Conservation (phyloP, 371 early-diverging fungal species). For the Mucor piriformis region DNA sequence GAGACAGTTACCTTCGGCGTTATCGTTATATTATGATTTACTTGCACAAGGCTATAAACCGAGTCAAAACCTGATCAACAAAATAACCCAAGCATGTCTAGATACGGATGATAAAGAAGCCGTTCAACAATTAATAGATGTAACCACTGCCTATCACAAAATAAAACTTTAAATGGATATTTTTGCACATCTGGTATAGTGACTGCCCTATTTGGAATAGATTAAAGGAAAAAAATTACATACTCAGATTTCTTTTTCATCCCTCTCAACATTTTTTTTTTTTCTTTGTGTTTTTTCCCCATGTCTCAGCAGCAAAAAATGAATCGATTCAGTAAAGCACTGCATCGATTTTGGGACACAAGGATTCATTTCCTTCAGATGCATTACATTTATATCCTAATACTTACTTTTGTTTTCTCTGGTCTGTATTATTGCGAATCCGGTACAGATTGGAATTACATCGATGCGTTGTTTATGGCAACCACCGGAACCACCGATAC, state of each 20-base stretch:
- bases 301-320: constrained; percentile 9
- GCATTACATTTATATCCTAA: constrained; percentile 36
- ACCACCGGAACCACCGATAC: constrained; percentile 39
- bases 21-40: constrained; percentile 25
- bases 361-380: constrained; percentile 38
- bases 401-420: constrained; percentile 29
- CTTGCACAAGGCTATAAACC: constrained; percentile 18
- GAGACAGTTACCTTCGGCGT: constrained; percentile 13
- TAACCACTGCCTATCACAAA: background rate
- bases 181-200: background rate
- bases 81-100: background rate
- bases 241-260: background rate
- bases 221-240: background rate
- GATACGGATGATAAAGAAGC: constrained; percentile 10
- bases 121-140: constrained; percentile 10
- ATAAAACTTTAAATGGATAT: background rate
- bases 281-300: background rate
- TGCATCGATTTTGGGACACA: constrained; percentile 28
- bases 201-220: background rate
- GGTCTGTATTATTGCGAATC: constrained; percentile 39
- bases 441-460: constrained; percentile 33
- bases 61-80: background rate
- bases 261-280: background rate
- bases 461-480: constrained; percentile 42
- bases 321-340: constrained; percentile 6